Percentiles rank a stretch among this genome's conserved stretches.
Conservation (phyloP, 2,329 filamentous ascomycete genomes). For the Furcasterigmium sp. region DNA sequence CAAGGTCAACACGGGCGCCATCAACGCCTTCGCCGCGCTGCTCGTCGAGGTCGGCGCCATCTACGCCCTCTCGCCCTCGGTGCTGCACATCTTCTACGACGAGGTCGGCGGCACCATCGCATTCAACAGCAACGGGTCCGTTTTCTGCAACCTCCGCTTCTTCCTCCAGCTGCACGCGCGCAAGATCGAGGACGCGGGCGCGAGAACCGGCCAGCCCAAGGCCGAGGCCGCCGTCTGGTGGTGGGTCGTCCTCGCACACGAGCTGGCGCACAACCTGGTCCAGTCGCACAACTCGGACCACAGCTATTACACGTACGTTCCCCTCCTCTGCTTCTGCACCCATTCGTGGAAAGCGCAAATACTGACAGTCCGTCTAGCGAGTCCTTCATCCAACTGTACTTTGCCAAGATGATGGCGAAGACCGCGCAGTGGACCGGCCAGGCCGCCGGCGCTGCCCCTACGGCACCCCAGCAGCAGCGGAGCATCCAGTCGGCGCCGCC, state of each 20-base stretch:
- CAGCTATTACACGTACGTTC: conserved; percentile 73
- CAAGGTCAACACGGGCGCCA: conserved; percentile 48
- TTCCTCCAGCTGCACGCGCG: conserved; percentile 72
- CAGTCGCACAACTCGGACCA: conserved; percentile 71
- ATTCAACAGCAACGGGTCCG: conserved; percentile 80
- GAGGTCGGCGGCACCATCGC: conserved; percentile 76
- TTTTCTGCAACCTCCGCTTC: conserved; percentile 92
- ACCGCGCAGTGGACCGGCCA: conserved; percentile 29
- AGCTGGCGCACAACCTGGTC: conserved; percentile 91
- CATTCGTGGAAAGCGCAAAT: background rate
- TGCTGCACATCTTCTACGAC: conserved; percentile 85
- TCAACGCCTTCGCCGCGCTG: conserved; percentile 66
- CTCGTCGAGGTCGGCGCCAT: conserved; percentile 65
- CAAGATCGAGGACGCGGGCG: conserved; percentile 28
- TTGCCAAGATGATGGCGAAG: conserved; percentile 61
- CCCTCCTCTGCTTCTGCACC: background rate
- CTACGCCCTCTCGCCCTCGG: conserved; percentile 64
- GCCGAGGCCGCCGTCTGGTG: conserved; percentile 75
- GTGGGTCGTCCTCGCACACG: conserved; percentile 95
- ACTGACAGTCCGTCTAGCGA: conserved; percentile 48
- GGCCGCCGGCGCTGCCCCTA: background rate
- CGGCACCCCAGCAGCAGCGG: too few relatives aligned
- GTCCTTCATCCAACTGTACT: conserved; percentile 74
- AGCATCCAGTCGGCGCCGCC: too few relatives aligned
- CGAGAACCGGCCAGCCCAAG: conserved; percentile 35